These are phyloP conservation scores for Eimeria maxima DNA, from an alignment of 169 alveolate genomes.

Conservation along the genomic window DNA sequence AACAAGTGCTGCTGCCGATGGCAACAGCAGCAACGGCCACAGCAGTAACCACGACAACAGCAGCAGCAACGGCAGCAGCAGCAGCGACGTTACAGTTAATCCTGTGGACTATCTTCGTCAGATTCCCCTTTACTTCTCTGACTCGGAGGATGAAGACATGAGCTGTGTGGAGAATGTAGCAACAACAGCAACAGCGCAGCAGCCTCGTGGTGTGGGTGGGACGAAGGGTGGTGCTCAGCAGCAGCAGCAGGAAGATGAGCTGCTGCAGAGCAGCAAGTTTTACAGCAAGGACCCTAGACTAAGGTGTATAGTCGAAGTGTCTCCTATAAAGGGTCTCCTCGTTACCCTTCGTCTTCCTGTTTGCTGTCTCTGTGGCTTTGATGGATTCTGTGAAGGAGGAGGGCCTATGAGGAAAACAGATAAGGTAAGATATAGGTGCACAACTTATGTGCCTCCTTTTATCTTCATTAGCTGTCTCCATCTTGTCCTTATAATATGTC, in stretches of 20 bases:
- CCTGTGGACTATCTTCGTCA: conserved; percentile 59
- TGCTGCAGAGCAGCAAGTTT: conserved; percentile 54
- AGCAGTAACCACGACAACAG: no score
- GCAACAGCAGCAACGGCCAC: background rate
- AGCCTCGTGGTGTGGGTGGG: background rate
- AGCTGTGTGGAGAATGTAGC: background rate
- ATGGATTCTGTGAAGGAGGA: conserved; percentile 73
- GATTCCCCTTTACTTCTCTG: conserved; percentile 46
- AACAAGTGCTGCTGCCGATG: background rate
- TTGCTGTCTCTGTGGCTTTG: conserved; percentile 76
- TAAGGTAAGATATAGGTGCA: conserved; percentile 5
- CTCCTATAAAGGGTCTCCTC: conserved; percentile 34
- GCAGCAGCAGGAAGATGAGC: conserved; percentile 25
- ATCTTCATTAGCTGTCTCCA: no score
- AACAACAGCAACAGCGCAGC: no score
- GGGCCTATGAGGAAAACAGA: conserved; percentile 67
- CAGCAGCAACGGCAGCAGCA: no score
- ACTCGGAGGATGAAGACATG: conserved; percentile 62
- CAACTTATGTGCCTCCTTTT: background rate
- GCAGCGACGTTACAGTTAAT: no score
- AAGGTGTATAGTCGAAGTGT: conserved; percentile 52
- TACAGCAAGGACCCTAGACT: conserved; percentile 64
- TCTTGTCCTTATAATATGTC: no score
- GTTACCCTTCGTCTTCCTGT: conserved; percentile 63
- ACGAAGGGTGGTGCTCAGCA: background rate